Base-by-base conservation (phyloP, 2,329 filamentous ascomycete species). In the Microdochium paspali region DNA sequence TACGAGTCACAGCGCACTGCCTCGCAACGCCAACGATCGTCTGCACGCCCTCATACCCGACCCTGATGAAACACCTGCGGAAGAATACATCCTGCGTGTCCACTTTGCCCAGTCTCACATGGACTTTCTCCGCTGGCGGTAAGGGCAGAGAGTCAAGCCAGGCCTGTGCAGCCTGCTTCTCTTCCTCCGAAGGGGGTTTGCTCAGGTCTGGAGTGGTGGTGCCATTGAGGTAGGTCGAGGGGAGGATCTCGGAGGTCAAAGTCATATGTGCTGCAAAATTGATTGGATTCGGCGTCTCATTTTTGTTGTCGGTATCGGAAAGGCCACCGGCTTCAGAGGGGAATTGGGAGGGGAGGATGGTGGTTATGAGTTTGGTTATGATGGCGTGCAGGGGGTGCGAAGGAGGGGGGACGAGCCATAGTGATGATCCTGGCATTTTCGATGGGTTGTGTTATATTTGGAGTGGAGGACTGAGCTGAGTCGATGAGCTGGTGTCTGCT, bases 391-490 rank as follows among this genome's bases (percentile, higher is more conserved):
- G 48, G 15, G 57, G 55, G 45, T 58, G 56, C 9, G 53, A 44
- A 0, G 53, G 46, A 1, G 58, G 58, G 4, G 61, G 61, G 21
- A 61, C 50, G 13, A 64, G 58, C 61, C 61, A 64, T 43, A 64
- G 58, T 5, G 61, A 63, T 6, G 58, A 61, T 48, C 60, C 60
- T 13, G 61, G 54, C 61, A 63, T 63, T 40, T 10, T 20, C 10
- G 13, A n/a, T 24, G n/a, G n/a, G n/a, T n/a, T n/a, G n/a, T n/a
- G n/a, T n/a, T n/a, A n/a, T n/a, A n/a, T n/a, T n/a, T n/a, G n/a
- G n/a, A n/a, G n/a, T n/a, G n/a, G n/a, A n/a, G n/a, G n/a, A n/a
- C n/a, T n/a, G n/a, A n/a, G n/a, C n/a, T n/a, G n/a, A n/a, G n/a
- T n/a, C n/a, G n/a, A n/a, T n/a, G n/a, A n/a, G n/a, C n/a, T n/a